phyloP scores from a whole-genome alignment of 2,329 filamentous ascomycete species.

The Knufia fluminis region DNA sequence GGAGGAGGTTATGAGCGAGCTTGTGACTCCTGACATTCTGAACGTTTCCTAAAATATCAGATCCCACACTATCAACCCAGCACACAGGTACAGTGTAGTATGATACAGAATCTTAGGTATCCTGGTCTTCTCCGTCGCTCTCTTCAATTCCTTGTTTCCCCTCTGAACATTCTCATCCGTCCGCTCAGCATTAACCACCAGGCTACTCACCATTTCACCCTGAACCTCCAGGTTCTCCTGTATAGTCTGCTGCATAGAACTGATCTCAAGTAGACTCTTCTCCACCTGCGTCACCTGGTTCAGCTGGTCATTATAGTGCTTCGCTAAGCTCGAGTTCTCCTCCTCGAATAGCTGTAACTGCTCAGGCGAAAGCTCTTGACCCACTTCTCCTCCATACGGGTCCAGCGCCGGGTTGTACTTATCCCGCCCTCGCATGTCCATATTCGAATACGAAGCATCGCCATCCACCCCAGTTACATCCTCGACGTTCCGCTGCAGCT shows the following conservation, averaged over 20 bases:
- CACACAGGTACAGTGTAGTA: constrained; percentile 65
- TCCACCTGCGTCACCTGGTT: constrained; percentile 91
- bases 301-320: constrained; percentile 86
- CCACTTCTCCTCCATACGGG: constrained; percentile 27
- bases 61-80: constrained; percentile 70
- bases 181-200: constrained; percentile 71
- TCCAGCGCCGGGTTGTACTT: constrained; percentile 21
- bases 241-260: constrained; percentile 80
- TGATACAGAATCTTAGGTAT: constrained; percentile 71
- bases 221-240: constrained; percentile 78
- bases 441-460: constrained; percentile 15
- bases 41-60: constrained; percentile 50
- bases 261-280: constrained; percentile 83
- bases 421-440: constrained; percentile 20
- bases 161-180: constrained; percentile 80
- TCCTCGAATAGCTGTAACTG: constrained; percentile 89
- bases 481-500: constrained; percentile 12
- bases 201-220: constrained; percentile 77
- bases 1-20: too few relatives aligned
- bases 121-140: constrained; percentile 63
- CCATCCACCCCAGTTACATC: constrained; percentile 25
- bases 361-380: constrained; percentile 59
- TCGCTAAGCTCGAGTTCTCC: constrained; percentile 86
- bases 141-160: constrained; percentile 85
- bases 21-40: not conserved